Conservation (phyloP, 805 yeast genomes). For the Cyberlindnera japonica region DNA sequence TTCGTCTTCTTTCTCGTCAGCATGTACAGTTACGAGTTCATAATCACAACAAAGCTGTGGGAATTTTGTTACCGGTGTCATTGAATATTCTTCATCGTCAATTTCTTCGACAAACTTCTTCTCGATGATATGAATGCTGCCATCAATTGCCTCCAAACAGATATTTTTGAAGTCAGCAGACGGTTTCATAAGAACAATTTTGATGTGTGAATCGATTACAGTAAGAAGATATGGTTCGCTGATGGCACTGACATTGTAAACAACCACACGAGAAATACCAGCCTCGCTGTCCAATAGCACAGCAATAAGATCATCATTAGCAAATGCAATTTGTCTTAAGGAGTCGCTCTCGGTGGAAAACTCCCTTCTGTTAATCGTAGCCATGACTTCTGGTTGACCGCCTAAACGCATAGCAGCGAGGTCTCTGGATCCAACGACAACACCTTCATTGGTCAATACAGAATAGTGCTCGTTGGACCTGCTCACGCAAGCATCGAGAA, state of each 20-base stretch:
- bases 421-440: slow-evolving; percentile 47
- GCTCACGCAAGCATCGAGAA: slow-evolving; percentile 63
- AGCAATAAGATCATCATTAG: slow-evolving; percentile 49
- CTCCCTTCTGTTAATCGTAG: slow-evolving; percentile 24
- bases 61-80: slow-evolving; percentile 43
- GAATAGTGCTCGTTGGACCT: slow-evolving; percentile 57
- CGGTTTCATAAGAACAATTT: slow-evolving; percentile 54
- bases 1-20: slow-evolving; percentile 10
- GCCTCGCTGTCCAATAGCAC: slow-evolving; percentile 52
- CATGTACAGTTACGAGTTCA: slow-evolving; percentile 39
- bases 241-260: slow-evolving; percentile 44
- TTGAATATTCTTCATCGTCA: slow-evolving; percentile 29
- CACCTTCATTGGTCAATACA: slow-evolving; percentile 44
- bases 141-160: slow-evolving; percentile 61
- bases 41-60: slow-evolving; percentile 68
- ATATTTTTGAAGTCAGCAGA: slow-evolving; percentile 48
- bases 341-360: slow-evolving; percentile 41
- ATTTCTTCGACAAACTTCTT: slow-evolving; percentile 17
- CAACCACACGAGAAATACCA: slow-evolving; percentile 45
- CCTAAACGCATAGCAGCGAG: slow-evolving; percentile 42
- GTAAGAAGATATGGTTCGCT: slow-evolving; percentile 39
- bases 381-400: slow-evolving; percentile 39
- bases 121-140: slow-evolving; percentile 45
- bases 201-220: slow-evolving; percentile 43
- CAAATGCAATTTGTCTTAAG: slow-evolving; percentile 62